phyloP scores from a whole-genome alignment of 306 rosid species.

The Vigna unguiculata region DNA sequence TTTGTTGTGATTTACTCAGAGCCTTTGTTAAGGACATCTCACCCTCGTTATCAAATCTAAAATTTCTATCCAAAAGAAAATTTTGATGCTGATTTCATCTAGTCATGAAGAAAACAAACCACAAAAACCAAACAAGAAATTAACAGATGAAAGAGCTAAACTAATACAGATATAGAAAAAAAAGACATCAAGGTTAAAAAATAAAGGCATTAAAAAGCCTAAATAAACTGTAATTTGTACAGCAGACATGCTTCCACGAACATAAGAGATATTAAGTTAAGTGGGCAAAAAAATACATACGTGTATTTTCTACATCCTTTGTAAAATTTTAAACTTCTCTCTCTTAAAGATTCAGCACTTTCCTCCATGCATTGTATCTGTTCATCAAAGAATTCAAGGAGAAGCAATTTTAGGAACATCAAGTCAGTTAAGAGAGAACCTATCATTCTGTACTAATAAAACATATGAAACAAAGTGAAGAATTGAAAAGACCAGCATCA shows the following conservation, averaged over 20 bases:
- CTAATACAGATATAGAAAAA: constrained; percentile 23
- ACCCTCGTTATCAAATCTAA: constrained; percentile 9
- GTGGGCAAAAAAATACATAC: constrained; percentile 57
- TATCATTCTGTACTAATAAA: constrained; percentile 14
- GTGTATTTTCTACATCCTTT: constrained; percentile 99
- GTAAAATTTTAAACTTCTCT: constrained; percentile 88
- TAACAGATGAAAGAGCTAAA: constrained; percentile 17
- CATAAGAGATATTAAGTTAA: constrained; percentile 2
- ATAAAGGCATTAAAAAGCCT: neutral
- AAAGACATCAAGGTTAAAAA: neutral
- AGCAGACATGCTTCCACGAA: constrained; percentile 21
- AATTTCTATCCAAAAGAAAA: neutral
- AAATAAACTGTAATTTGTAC: constrained; percentile 1
- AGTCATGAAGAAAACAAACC: constrained; percentile 3
- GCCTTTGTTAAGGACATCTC: constrained; percentile 15
- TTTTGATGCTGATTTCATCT: neutral
- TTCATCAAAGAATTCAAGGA: constrained; percentile 47
- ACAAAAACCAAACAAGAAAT: neutral
- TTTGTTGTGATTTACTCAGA: neutral
- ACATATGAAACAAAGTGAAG: constrained; percentile 11
- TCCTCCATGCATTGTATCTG: constrained; percentile 99
- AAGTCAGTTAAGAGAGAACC: constrained; percentile 36
- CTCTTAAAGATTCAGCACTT: constrained; percentile 93
- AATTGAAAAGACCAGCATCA: constrained; percentile 25
- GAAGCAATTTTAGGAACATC: constrained; percentile 36